A percentile compares a stretch with the other conserved stretches of the same genome.
Conservation (phyloP, 805 yeast species). For the Myxozyma udenii region DNA sequence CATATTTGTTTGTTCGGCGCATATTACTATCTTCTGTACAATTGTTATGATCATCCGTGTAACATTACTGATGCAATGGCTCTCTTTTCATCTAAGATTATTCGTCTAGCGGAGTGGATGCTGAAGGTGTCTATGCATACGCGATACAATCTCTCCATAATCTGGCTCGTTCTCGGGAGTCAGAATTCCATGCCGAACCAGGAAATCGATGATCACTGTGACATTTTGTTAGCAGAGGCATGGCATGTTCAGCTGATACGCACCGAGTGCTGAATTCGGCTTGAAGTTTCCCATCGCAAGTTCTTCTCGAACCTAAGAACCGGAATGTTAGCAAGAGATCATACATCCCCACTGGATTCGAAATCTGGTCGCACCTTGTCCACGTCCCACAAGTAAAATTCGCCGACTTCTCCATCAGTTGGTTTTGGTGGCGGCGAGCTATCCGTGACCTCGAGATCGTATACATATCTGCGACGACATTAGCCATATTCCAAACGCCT, state of each 20-base stretch:
- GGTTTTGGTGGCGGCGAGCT: slow-evolving; percentile 51
- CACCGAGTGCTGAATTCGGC: slow-evolving; percentile 71
- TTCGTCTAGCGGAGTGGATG: slow-evolving; percentile 49
- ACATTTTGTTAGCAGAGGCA: background rate
- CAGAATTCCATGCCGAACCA: slow-evolving; percentile 78
- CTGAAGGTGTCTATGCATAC: slow-evolving; percentile 67
- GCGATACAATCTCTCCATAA: slow-evolving; percentile 55
- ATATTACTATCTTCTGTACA: too few relatives aligned
- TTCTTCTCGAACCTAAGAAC: slow-evolving; percentile 42
- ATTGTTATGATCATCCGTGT: too few relatives aligned
- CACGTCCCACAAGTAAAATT: slow-evolving; percentile 61
- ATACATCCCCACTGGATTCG: too few relatives aligned
- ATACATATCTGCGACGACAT: slow-evolving; percentile 45
- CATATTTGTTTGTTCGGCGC: too few relatives aligned
- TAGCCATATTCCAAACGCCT: background rate
- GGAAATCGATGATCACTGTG: slow-evolving; percentile 68
- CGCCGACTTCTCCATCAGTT: slow-evolving; percentile 72
- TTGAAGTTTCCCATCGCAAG: slow-evolving; percentile 66
- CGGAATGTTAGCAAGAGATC: too few relatives aligned
- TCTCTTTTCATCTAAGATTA: too few relatives aligned
- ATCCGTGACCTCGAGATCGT: slow-evolving; percentile 60
- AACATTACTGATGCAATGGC: too few relatives aligned
- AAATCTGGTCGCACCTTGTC: slow-evolving; percentile 42
- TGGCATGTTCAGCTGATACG: slow-evolving; percentile 32
- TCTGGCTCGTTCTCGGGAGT: slow-evolving; percentile 64